phyloP scores from a whole-genome alignment of 2,329 filamentous ascomycete genomes.

The Nemania serpens region DNA sequence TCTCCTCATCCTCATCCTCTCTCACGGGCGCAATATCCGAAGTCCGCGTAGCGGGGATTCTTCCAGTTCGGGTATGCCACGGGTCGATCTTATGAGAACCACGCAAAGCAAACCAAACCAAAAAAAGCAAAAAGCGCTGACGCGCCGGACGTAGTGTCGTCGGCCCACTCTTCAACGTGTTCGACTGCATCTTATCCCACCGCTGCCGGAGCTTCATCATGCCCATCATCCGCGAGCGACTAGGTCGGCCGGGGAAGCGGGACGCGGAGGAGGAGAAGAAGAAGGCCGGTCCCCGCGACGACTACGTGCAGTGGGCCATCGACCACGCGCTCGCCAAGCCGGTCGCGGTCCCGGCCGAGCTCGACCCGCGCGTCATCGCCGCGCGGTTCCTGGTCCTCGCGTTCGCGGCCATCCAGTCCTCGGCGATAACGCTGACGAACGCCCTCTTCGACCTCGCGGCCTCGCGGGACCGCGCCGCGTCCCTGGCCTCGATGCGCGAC shows the following conservation, averaged over 20 bases:
- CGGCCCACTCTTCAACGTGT: conserved; percentile 38
- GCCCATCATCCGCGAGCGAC: conserved; percentile 42
- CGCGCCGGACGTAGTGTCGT: conserved; percentile 32
- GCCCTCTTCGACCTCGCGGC: conserved; percentile 45
- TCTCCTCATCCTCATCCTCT: too few species aligned
- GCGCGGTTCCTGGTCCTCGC: conserved; percentile 41
- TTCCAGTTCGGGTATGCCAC: too few species aligned
- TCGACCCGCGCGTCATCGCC: conserved; percentile 41
- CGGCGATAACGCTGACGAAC: conserved; percentile 46
- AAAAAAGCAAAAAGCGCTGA: neutral
- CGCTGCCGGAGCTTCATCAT: conserved; percentile 40
- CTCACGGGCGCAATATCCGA: neutral
- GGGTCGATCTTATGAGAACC: too few species aligned
- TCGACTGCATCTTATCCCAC: conserved; percentile 41
- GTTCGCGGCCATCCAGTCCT: conserved; percentile 47
- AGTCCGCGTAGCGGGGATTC: neutral
- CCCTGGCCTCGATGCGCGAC: conserved; percentile 40
- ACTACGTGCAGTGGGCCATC: conserved; percentile 49
- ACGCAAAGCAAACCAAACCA: neutral
- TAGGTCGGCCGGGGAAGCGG: conserved; percentile 25
- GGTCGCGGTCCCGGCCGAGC: conserved; percentile 34
- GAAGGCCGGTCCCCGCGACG: conserved; percentile 34
- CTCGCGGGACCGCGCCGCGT: conserved; percentile 32
- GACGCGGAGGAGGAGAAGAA: conserved; percentile 23
- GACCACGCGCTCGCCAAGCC: conserved; percentile 41